Evolutionary conservation across 1,139 yeast genomes (phyloP).

Genomic region (Suhomyces guaymorum): DNA sequence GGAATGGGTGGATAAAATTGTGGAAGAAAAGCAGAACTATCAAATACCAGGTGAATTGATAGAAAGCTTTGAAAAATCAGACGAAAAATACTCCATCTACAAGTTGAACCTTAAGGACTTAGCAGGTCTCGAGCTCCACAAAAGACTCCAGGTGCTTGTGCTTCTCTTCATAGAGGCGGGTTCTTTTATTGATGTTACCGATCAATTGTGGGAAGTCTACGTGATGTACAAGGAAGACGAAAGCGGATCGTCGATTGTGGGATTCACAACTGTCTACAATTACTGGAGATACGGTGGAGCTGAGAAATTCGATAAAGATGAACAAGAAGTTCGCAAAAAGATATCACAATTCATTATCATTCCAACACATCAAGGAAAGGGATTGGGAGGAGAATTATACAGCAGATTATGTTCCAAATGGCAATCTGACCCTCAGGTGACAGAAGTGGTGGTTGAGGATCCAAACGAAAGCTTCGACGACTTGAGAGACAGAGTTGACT

Average conservation of each 20-base stretch:
- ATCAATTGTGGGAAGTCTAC: slow-evolving; percentile 71
- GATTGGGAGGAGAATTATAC: slow-evolving; percentile 72
- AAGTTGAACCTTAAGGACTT: slow-evolving; percentile 42
- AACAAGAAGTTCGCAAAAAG: slow-evolving; percentile 58
- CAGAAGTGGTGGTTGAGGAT: slow-evolving; percentile 88
- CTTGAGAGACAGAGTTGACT: slow-evolving; percentile 80
- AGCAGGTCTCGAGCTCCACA: slow-evolving; percentile 55
- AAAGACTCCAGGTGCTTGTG: slow-evolving; percentile 75
- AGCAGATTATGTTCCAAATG: slow-evolving; percentile 54
- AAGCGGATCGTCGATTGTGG: slow-evolving; percentile 54
- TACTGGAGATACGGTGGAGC: slow-evolving; percentile 76
- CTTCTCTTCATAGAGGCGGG: slow-evolving; percentile 93
- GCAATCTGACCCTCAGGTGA: slow-evolving; percentile 52
- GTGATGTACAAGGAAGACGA: slow-evolving; percentile 51
- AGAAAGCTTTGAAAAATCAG: slow-evolving; percentile 31
- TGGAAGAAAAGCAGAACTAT: slow-evolving; percentile 46
- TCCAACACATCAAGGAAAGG: slow-evolving; percentile 75
- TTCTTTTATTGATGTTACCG: slow-evolving; percentile 75
- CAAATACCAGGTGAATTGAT: slow-evolving; percentile 53
- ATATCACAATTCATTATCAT: slow-evolving; percentile 85
- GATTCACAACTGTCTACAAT: slow-evolving; percentile 81
- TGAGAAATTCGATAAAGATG: slow-evolving; percentile 52
- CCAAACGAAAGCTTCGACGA: slow-evolving; percentile 94
- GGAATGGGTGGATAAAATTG: slow-evolving; percentile 61
- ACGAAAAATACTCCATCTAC: slow-evolving; percentile 27